phyloP scores from a whole-genome alignment of 78 protist genomes.

The Acrasis kona region DNA sequence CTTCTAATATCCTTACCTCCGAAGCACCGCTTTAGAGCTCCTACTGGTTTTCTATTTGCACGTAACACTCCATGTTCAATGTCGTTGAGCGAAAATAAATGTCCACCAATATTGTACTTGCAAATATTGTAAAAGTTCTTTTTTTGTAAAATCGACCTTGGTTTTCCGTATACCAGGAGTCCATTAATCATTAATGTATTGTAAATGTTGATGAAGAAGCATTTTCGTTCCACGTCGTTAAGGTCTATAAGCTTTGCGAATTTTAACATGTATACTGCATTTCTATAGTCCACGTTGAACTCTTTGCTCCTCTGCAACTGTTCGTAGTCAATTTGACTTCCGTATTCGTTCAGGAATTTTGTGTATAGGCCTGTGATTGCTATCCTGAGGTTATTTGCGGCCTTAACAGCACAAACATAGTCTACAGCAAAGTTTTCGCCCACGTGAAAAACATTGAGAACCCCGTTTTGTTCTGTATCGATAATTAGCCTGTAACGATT shows the following conservation, averaged over 20 bases:
- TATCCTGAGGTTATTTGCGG: neutral
- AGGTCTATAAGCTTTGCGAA: neutral
- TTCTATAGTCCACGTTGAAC: neutral
- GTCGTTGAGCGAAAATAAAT: neutral
- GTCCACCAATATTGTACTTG: constrained; percentile 8
- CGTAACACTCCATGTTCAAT: constrained; percentile 29
- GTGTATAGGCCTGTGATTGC: neutral
- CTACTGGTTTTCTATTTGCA: constrained; percentile 1
- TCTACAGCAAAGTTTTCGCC: neutral
- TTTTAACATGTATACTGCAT: neutral
- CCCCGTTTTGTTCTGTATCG: neutral
- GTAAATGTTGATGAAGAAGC: constrained; percentile 26
- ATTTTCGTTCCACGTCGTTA: neutral
- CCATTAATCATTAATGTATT: constrained; percentile 8
- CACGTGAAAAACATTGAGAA: neutral
- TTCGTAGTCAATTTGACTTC: neutral
- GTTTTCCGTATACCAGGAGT: neutral
- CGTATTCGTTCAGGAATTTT: neutral
- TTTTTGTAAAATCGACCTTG: neutral
- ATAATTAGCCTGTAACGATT: too few species aligned
- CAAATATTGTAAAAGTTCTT: neutral
- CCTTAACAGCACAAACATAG: neutral
- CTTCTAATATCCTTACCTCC: neutral
- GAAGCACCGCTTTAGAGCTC: neutral
- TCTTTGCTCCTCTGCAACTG: neutral